These are phyloP conservation scores for Penicillium bialowiezense DNA, from an alignment of 495 filamentous ascomycete genomes.

Conservation along the genomic window DNA sequence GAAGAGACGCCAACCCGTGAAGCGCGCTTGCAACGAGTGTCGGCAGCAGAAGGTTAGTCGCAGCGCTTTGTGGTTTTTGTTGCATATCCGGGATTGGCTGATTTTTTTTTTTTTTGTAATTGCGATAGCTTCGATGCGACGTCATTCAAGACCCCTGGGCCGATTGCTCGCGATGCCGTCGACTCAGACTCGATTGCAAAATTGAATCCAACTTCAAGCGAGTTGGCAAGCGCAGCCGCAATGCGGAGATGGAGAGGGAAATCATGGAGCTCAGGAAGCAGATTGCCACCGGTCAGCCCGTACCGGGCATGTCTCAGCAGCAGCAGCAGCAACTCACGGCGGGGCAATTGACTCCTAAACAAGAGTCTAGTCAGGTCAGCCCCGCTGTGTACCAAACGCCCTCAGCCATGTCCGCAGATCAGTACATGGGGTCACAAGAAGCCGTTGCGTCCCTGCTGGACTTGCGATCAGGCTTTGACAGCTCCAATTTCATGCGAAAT, in stretches of 20 bases:
- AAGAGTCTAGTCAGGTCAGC: constrained; percentile 49
- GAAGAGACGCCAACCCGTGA: constrained; percentile 69
- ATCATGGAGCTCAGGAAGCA: constrained; percentile 64
- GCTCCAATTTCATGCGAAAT: constrained; percentile 43
- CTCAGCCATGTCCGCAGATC: constrained; percentile 45
- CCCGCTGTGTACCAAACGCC: constrained; percentile 43
- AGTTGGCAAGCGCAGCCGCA: constrained; percentile 83
- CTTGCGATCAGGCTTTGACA: constrained; percentile 57
- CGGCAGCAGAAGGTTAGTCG: constrained; percentile 81
- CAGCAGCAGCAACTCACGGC: constrained; percentile 45
- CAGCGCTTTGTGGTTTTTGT: constrained; percentile 1
- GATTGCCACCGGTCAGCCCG: constrained; percentile 47
- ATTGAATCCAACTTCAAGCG: constrained; percentile 95
- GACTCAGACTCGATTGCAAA: constrained; percentile 82
- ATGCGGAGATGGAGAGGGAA: constrained; percentile 84
- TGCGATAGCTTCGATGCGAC: constrained; percentile 75
- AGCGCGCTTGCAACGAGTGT: constrained; percentile 92
- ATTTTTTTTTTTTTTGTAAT: constrained; percentile 6
- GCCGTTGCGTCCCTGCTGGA: constrained; percentile 80
- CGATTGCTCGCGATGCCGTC: constrained; percentile 78
- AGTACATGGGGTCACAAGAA: constrained; percentile 79
- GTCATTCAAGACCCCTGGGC: constrained; percentile 82
- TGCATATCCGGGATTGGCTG: constrained; percentile 2
- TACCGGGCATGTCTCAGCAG: constrained; percentile 42
- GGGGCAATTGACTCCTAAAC: constrained; percentile 51